Conservation (phyloP, 208 protist genomes). For the Borovskyia barvae region DNA sequence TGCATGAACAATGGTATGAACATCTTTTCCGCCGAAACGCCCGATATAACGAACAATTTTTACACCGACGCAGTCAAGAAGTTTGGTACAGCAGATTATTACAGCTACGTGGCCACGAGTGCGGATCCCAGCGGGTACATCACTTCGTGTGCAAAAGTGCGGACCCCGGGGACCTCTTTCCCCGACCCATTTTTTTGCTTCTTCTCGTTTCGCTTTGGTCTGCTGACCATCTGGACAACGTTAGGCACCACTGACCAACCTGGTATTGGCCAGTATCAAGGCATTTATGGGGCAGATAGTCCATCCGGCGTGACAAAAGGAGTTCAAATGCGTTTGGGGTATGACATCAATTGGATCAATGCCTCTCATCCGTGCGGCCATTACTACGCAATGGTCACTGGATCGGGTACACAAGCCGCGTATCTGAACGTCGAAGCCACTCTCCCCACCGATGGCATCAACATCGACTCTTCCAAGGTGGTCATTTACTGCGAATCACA, state of each 20-base stretch:
- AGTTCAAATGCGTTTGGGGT: too few species aligned
- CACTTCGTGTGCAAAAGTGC: too few species aligned
- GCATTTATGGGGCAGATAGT: too few species aligned
- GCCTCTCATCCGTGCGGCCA: neutral
- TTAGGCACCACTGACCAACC: too few species aligned
- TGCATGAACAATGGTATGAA: constrained; percentile 15
- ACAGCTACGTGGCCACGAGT: constrained; percentile 3
- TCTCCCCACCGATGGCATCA: neutral
- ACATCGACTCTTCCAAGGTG: constrained; percentile 5
- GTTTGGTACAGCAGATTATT: neutral
- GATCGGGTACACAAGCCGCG: neutral
- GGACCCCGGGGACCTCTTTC: too few species aligned
- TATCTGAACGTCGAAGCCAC: constrained; percentile 11
- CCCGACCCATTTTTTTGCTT: too few species aligned
- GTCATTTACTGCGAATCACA: constrained; percentile 38
- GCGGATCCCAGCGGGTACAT: neutral
- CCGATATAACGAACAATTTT: neutral
- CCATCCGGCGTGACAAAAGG: too few species aligned
- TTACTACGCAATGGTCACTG: neutral
- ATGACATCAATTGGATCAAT: constrained; percentile 1
- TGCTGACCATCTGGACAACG: neutral
- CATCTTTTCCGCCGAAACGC: constrained; percentile 5
- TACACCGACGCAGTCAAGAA: neutral
- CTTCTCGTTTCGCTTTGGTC: constrained; percentile 7
- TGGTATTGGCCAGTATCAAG: too few species aligned